These are phyloP conservation scores for Annona cherimola DNA, from an alignment of 164 flowering plant genomes.

Conservation along the genomic window DNA sequence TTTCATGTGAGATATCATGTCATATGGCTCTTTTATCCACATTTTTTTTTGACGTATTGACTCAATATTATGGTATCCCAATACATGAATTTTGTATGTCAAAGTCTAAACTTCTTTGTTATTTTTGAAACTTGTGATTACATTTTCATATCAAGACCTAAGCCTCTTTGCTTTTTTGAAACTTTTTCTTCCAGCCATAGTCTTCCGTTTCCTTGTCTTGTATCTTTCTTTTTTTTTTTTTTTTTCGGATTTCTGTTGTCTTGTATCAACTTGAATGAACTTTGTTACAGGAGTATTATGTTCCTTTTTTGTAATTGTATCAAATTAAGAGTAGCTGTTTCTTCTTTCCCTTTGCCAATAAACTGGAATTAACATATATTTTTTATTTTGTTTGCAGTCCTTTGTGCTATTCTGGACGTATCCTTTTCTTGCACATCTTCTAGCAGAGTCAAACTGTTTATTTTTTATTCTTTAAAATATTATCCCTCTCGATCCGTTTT, in stretches of 20 bases:
- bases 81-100: too few species aligned
- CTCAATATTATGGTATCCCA: too few species aligned
- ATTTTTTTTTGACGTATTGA: not conserved
- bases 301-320: not conserved
- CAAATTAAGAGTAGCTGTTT: not conserved
- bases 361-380: not conserved
- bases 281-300: not conserved
- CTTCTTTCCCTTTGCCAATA: not conserved
- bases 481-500: not conserved
- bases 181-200: not conserved
- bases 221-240: not conserved
- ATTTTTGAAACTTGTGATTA: too few species aligned
- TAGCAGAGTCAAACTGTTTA: not conserved
- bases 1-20: not conserved
- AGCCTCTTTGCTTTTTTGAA: too few species aligned
- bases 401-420: constrained; percentile 99
- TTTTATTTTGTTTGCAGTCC: constrained; percentile 52
- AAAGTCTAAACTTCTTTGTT: not conserved
- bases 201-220: not conserved
- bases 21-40: not conserved
- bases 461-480: too few species aligned
- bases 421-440: constrained; percentile 38
- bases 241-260: not conserved
- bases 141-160: too few species aligned
- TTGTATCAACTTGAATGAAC: not conserved